Evolutionary conservation across 1,284 basidiomycete species (phyloP), one percentile per base, ranked within the genome.

Genomic region (Moesziomyces parantarcticus): DNA sequence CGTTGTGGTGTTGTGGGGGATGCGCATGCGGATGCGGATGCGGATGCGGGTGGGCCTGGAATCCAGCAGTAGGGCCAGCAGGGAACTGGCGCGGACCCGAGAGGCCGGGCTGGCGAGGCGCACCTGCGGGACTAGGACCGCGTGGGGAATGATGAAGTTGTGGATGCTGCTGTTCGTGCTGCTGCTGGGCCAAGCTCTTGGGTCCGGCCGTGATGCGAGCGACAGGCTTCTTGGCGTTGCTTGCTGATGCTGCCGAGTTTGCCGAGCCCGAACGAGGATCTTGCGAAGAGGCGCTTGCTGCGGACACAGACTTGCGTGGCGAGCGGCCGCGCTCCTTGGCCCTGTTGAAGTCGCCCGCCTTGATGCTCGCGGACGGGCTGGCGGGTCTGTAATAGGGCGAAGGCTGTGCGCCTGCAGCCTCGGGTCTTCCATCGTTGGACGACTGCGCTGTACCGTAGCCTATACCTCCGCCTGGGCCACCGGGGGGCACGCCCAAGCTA

Each of bases 401-500:
- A 9, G 48, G 50, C 13, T 51, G 47, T 5, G 26, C 20, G 2
- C 34, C 45, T 20, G 29, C 26, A 9, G 58, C 54, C 40, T 78
- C 77, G 2, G 69, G 77, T 23, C 77, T 51, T 18, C 78, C 78
- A 50, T 80, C 78, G 49, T 79, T 80, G 43, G 62, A 70, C 29
- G 67, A 73, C 16, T 39, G 47, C 3, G 76, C 71, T 13, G 70
- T 76, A 0, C 78, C 78, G 40, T 80, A 80, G 5, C 78, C 78
- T 0, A 75, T 61, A 1, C 78, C 78, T 4, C 78, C 78, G 1
- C 78, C 78, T 3, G 77, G 77, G 18, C 78, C 78, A 21, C 78
- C 78, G n/a, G 75, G 59, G 3, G 78, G 78, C 3, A 80, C 78
- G 18, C 77, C 67, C 11, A 80, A 61, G 51, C 57, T 66, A 7